Percentiles rank a stretch among this genome's conserved stretches.
phyloP scores from a whole-genome alignment of 768 basidiomycete species.

The Saitozyma podzolica region DNA sequence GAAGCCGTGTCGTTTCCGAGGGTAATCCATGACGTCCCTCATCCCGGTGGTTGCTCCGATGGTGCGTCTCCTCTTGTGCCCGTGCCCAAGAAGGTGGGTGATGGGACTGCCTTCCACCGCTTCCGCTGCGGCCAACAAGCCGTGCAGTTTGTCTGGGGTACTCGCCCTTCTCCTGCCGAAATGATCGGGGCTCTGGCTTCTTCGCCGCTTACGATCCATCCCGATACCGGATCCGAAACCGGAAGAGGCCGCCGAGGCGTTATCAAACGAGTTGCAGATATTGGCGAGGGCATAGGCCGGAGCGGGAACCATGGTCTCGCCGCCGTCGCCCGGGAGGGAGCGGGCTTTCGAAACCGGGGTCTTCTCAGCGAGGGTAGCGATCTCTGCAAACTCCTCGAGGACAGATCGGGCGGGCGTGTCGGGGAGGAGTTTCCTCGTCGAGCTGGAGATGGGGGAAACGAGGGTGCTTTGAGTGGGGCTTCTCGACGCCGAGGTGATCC shows the following conservation, averaged over 20 bases:
- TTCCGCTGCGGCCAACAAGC: conserved; percentile 39
- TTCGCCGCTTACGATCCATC: conserved; percentile 20
- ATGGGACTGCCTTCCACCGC: conserved; percentile 40
- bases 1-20: conserved; percentile 14
- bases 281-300: conserved; percentile 23
- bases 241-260: not conserved
- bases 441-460: conserved; percentile 40
- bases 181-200: conserved; percentile 5
- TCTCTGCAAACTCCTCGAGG: conserved; percentile 43
- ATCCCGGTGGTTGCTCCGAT: conserved; percentile 34
- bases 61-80: conserved; percentile 38
- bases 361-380: conserved; percentile 42
- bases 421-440: conserved; percentile 23
- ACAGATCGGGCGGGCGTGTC: conserved; percentile 43
- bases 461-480: conserved; percentile 34
- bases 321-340: conserved; percentile 23
- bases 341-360: conserved; percentile 28
- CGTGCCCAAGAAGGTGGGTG: conserved; percentile 26
- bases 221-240: conserved; percentile 2
- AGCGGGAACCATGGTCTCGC: conserved; percentile 12
- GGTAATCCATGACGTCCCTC: conserved; percentile 20
- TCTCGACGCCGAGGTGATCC: not conserved
- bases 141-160: conserved; percentile 39
- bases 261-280: conserved; percentile 22
- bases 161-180: conserved; percentile 12